phyloP scores from a whole-genome alignment of 2,329 filamentous ascomycete genomes.

The Alternaria sp. region DNA sequence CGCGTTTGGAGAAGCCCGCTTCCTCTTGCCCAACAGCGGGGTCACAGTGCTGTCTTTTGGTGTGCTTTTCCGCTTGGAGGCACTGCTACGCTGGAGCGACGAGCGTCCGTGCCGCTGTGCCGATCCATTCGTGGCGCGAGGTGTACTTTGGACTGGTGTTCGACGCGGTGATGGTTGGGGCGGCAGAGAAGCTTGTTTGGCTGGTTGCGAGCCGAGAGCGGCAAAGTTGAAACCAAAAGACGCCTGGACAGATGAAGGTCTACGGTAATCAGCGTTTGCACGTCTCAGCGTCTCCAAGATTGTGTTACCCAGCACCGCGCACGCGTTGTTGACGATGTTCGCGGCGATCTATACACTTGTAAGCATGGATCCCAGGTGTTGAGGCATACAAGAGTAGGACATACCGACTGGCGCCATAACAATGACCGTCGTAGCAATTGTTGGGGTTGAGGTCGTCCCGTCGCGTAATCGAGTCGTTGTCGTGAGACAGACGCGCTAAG shows the following conservation, averaged over 20 bases:
- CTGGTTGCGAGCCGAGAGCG: conserved; percentile 29
- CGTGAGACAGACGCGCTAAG: conserved; percentile 33
- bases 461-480: conserved; percentile 33
- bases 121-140: conserved; percentile 33
- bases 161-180: conserved; percentile 32
- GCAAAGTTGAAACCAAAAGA: conserved; percentile 59
- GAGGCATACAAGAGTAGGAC: not conserved
- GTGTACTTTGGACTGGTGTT: conserved; percentile 39
- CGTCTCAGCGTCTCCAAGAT: conserved; percentile 14
- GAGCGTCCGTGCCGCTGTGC: conserved; percentile 42
- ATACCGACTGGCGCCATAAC: conserved; percentile 49
- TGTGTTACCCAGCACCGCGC: conserved; percentile 64
- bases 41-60: conserved; percentile 33
- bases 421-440: conserved; percentile 29
- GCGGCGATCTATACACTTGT: conserved; percentile 55
- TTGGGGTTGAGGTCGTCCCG: conserved; percentile 11
- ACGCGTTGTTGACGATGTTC: conserved; percentile 66
- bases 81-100: conserved; percentile 37
- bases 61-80: conserved; percentile 28
- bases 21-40: conserved; percentile 47
- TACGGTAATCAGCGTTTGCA: conserved; percentile 42
- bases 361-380: conserved; percentile 6
- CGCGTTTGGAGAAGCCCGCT: conserved; percentile 38
- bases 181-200: conserved; percentile 42
- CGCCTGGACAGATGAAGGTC: conserved; percentile 58